phyloP scores from a whole-genome alignment of 345 rosid genomes.

The Aquilaria sinensis region DNA sequence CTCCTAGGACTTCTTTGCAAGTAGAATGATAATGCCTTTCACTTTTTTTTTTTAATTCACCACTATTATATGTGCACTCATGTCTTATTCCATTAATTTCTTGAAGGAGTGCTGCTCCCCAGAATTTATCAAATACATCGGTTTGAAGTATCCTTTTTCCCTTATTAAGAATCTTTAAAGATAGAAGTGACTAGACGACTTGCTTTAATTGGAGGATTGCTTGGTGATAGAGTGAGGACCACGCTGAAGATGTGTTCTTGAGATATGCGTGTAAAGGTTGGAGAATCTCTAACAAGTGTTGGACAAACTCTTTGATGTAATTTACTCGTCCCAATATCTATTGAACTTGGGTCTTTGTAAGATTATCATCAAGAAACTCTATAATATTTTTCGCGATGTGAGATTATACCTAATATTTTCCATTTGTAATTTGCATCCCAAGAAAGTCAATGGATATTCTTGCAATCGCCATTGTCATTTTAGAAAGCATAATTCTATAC shows the following conservation, averaged over 20 bases:
- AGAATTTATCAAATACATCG: too few species aligned
- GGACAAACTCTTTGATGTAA: background rate
- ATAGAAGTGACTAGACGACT: too few species aligned
- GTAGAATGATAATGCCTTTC: background rate
- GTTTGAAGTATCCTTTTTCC: too few species aligned
- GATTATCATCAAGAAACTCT: background rate
- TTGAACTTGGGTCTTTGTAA: background rate
- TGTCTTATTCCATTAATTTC: too few species aligned
- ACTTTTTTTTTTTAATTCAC: too few species aligned
- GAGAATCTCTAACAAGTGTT: background rate
- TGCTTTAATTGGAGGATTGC: too few species aligned
- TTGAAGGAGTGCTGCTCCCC: too few species aligned
- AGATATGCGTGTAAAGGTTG: background rate
- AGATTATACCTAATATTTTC: background rate
- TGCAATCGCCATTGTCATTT: background rate
- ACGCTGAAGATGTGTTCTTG: background rate
- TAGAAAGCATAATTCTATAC: background rate
- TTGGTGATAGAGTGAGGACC: too few species aligned
- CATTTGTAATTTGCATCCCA: background rate
- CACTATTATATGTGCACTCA: too few species aligned
- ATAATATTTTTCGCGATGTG: background rate
- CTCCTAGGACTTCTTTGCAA: background rate
- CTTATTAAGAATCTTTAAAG: too few species aligned
- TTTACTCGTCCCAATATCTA: background rate
- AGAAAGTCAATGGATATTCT: background rate